Percentiles rank a stretch among this genome's conserved stretches.
Conservation (phyloP, 2,329 filamentous ascomycete species). For the Xylariaceae sp. region DNA sequence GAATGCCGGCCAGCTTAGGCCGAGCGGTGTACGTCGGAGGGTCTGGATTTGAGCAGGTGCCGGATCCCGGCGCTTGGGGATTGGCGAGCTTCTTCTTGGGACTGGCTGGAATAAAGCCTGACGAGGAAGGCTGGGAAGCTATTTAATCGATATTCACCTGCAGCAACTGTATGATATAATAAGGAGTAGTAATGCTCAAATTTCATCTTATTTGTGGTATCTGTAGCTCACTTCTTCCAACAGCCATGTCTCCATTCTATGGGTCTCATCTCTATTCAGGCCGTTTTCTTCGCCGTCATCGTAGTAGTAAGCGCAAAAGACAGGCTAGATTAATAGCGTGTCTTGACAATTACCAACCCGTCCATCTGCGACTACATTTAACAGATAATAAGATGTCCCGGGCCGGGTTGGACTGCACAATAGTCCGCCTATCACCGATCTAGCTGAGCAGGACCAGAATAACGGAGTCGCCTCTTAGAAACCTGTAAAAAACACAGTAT, state of each 20-base stretch:
- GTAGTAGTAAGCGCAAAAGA: constrained; percentile 2
- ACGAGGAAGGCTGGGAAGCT: constrained; percentile 43
- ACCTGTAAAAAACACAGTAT: constrained; percentile 53
- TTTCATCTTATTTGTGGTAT: constrained; percentile 22
- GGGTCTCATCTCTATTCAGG: constrained; percentile 6
- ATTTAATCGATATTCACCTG: constrained; percentile 25
- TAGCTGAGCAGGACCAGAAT: constrained; percentile 84
- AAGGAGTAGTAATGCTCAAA: constrained; percentile 3
- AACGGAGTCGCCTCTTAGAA: constrained; percentile 84
- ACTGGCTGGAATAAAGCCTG: constrained; percentile 60
- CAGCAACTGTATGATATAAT: constrained; percentile 13
- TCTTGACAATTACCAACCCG: background rate
- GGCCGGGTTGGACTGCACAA: constrained; percentile 6
- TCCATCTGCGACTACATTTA: constrained; percentile 9
- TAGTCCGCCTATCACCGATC: constrained; percentile 22
- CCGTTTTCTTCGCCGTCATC: constrained; percentile 2
- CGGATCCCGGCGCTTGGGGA: constrained; percentile 70
- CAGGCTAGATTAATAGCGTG: constrained; percentile 6
- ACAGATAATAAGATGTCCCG: constrained; percentile 7
- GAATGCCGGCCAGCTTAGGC: constrained; percentile 88
- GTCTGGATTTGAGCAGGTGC: constrained; percentile 68
- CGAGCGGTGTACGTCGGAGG: constrained; percentile 82
- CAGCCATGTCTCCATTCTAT: constrained; percentile 3
- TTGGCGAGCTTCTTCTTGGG: constrained; percentile 82
- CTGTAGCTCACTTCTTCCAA: constrained; percentile 13